A percentile compares a stretch with the other conserved stretches of the same genome.
These are phyloP conservation scores for Cryphonectria carpinicola DNA, from an alignment of 2,329 filamentous ascomycete genomes.

Conservation along the genomic window DNA sequence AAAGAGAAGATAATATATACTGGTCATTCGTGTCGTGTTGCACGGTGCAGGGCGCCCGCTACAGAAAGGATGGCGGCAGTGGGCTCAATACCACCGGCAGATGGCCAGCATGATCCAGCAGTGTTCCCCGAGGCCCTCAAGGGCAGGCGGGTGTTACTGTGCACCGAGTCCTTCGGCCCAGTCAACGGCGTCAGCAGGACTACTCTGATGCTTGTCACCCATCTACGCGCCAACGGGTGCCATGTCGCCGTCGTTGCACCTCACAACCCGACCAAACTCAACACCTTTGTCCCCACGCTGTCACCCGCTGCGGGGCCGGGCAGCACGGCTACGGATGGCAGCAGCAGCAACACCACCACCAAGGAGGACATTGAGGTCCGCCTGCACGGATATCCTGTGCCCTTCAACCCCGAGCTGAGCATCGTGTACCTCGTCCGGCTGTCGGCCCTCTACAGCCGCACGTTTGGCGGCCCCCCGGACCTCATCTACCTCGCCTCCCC, in stretches of 20 bases:
- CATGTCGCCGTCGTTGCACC: constrained; percentile 70
- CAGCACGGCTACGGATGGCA: background rate
- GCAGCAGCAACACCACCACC: background rate
- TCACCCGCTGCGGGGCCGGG: background rate
- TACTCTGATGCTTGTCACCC: constrained; percentile 70
- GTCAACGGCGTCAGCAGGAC: constrained; percentile 76
- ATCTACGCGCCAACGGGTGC: constrained; percentile 65
- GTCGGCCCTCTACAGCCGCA: constrained; percentile 61
- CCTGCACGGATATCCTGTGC: constrained; percentile 66
- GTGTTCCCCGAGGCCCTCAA: constrained; percentile 54
- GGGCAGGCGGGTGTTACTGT: constrained; percentile 66
- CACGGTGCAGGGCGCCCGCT: background rate
- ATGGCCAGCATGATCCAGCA: constrained; percentile 44
- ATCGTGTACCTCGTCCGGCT: constrained; percentile 72
- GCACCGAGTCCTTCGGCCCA: constrained; percentile 72
- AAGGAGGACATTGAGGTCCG: constrained; percentile 54
- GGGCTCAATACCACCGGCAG: background rate
- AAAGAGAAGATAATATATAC: background rate
- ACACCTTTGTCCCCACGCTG: constrained; percentile 51
- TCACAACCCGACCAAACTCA: constrained; percentile 56
- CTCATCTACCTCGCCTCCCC: constrained; percentile 72
- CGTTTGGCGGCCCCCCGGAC: constrained; percentile 64
- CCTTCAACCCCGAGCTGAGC: constrained; percentile 73
- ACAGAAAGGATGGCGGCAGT: background rate
- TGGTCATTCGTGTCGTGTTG: background rate